phyloP scores from a whole-genome alignment of 306 rosid species.

The Prunus mongolica region DNA sequence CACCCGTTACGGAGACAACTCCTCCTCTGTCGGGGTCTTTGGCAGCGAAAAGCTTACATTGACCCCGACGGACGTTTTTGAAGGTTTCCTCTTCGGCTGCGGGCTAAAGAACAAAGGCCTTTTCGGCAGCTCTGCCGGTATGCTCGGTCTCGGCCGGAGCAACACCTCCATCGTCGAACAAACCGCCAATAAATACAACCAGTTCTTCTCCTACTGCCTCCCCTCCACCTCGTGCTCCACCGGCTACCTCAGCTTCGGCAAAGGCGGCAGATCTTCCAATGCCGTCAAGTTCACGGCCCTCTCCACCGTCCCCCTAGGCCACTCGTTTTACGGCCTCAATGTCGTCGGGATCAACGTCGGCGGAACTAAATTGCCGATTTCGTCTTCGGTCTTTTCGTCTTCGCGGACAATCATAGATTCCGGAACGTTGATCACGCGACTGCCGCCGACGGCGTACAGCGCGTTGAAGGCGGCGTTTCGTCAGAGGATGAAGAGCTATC shows the following conservation, averaged over 20 bases:
- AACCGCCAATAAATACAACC: conserved; percentile 42
- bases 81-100: conserved; percentile 55
- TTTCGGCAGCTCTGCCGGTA: conserved; percentile 50
- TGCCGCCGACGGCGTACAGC: conserved; percentile 56
- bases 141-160: conserved; percentile 77
- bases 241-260: conserved; percentile 50
- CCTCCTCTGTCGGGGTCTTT: conserved; percentile 50
- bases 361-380: conserved; percentile 28
- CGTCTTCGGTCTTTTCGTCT: conserved; percentile 13
- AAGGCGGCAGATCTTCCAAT: background rate
- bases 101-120: conserved; percentile 64
- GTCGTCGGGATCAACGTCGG: conserved; percentile 36
- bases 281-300: conserved; percentile 53
- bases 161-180: conserved; percentile 64
- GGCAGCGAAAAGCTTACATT: conserved; percentile 42
- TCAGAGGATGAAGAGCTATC: conserved; percentile 42
- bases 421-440: conserved; percentile 62
- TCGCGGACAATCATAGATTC: conserved; percentile 33
- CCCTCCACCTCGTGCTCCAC: conserved; percentile 49
- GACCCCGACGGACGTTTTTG: conserved; percentile 14
- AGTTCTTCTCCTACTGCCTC: conserved; percentile 66
- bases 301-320: conserved; percentile 4
- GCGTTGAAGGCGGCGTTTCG: conserved; percentile 33
- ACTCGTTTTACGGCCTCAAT: conserved; percentile 47
- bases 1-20: conserved; percentile 42